These are phyloP conservation scores for Cucumis cinereus DNA, from an alignment of 306 rosid species.

Conservation along the genomic window DNA sequence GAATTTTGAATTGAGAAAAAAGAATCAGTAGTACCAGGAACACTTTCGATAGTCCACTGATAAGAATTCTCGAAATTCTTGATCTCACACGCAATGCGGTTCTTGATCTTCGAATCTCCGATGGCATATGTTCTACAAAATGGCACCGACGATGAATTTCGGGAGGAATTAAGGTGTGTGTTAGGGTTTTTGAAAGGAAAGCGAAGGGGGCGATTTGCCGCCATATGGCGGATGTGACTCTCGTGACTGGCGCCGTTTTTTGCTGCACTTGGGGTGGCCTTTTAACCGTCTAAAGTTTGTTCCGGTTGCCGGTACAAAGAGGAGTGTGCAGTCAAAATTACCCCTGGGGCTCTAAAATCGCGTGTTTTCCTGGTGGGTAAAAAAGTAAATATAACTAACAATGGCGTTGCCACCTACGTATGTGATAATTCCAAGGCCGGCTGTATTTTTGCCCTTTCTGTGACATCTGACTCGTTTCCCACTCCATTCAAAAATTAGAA, in stretches of 20 bases:
- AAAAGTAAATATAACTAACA: neutral
- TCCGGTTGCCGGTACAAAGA: neutral
- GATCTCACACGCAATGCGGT: conserved; percentile 37
- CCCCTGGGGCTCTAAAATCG: neutral
- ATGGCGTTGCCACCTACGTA: neutral
- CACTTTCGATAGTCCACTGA: conserved; percentile 29
- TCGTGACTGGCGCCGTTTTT: neutral
- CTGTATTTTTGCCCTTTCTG: neutral
- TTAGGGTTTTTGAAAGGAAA: conserved; percentile 19
- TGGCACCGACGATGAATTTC: conserved; percentile 10
- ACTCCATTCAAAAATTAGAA: neutral
- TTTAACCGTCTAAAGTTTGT: neutral
- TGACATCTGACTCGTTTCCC: neutral
- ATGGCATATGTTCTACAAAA: neutral
- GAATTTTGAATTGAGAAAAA: conserved; percentile 18
- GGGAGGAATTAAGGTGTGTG: conserved; percentile 6
- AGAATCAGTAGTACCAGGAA: conserved; percentile 25
- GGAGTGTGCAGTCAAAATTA: neutral
- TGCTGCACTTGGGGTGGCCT: neutral
- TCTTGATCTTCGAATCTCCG: conserved; percentile 6
- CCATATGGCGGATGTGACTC: conserved; percentile 39
- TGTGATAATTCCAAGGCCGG: neutral
- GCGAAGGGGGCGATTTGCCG: conserved; percentile 39
- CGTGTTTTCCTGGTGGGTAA: neutral
- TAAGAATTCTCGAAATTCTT: conserved; percentile 41